A percentile compares a stretch with the other conserved stretches of the same genome.
Evolutionary conservation across 176 grass and related monocot species (phyloP).

Genomic region (Oryza meridionalis): DNA sequence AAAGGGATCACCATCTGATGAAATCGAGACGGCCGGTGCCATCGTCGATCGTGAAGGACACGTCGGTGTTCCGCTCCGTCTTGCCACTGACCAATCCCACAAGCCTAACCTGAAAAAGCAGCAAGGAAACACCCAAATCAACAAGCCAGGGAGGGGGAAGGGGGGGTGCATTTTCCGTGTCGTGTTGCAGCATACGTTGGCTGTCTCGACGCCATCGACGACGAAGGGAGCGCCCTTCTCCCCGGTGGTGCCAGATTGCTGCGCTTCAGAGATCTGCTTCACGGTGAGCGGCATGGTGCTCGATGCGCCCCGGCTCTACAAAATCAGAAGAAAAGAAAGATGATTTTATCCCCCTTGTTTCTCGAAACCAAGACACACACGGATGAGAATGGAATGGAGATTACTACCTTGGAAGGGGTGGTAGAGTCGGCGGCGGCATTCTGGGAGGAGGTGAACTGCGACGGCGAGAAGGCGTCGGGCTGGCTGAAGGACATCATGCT

Average conservation of each 20-base stretch:
- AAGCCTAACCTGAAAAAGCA: slow-evolving; percentile 53
- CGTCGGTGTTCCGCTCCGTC: slow-evolving; percentile 62
- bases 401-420: slow-evolving; percentile 44
- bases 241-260: slow-evolving; percentile 47
- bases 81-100: slow-evolving; percentile 77
- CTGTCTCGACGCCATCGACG: slow-evolving; percentile 63
- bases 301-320: slow-evolving; percentile 58
- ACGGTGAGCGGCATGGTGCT: slow-evolving; percentile 73
- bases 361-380: no score
- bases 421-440: slow-evolving; percentile 43
- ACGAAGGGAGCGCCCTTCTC: slow-evolving; percentile 57
- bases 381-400: no score
- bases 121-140: not conserved
- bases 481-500: slow-evolving; percentile 54
- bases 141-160: not conserved
- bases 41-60: slow-evolving; percentile 81
- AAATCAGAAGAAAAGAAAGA: not conserved
- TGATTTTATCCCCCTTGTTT: not conserved
- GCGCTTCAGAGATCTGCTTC: slow-evolving; percentile 81
- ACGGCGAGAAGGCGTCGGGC: slow-evolving; percentile 44
- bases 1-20: slow-evolving; percentile 64
- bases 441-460: slow-evolving; percentile 55
- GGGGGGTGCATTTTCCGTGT: no score
- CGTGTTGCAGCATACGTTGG: slow-evolving; percentile 48
- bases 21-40: slow-evolving; percentile 85